A percentile compares a stretch with the other conserved stretches of the same genome.
phyloP scores from a whole-genome alignment of 2,329 filamentous ascomycete species.

The Alternaria ventricosa region DNA sequence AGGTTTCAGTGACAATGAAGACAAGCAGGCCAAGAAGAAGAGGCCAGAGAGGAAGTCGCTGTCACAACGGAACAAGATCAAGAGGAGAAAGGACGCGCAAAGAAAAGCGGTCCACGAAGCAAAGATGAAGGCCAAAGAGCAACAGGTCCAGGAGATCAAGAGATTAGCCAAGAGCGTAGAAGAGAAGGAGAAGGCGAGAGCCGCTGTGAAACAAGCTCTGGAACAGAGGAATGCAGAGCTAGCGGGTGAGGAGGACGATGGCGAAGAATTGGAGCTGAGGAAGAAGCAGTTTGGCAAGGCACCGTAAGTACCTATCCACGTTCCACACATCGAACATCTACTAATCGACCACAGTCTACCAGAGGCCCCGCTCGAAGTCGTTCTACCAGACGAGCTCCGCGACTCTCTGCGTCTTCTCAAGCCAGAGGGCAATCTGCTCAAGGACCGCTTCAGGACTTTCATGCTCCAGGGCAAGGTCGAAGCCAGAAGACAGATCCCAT shows the following conservation, averaged over 20 bases:
- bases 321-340: background rate
- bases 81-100: conserved; percentile 88
- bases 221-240: conserved; percentile 33
- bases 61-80: conserved; percentile 83
- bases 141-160: conserved; percentile 74
- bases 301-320: conserved; percentile 39
- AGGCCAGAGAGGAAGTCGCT: conserved; percentile 84
- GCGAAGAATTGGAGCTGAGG: conserved; percentile 60
- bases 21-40: conserved; percentile 72
- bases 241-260: conserved; percentile 42
- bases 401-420: conserved; percentile 64
- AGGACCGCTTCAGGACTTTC: conserved; percentile 89
- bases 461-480: conserved; percentile 90
- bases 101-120: conserved; percentile 75
- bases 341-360: conserved; percentile 63
- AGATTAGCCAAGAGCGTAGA: conserved; percentile 70
- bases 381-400: conserved; percentile 58
- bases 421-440: conserved; percentile 93
- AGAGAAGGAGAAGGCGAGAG: conserved; percentile 61
- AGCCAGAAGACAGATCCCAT: conserved; percentile 76
- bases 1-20: conserved; percentile 56
- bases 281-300: conserved; percentile 76
- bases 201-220: conserved; percentile 32
- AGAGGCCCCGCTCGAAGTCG: conserved; percentile 64
- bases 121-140: conserved; percentile 73